These are phyloP conservation scores for Amniculicola lignicola DNA, from an alignment of 495 filamentous ascomycete genomes.

Conservation along the genomic window DNA sequence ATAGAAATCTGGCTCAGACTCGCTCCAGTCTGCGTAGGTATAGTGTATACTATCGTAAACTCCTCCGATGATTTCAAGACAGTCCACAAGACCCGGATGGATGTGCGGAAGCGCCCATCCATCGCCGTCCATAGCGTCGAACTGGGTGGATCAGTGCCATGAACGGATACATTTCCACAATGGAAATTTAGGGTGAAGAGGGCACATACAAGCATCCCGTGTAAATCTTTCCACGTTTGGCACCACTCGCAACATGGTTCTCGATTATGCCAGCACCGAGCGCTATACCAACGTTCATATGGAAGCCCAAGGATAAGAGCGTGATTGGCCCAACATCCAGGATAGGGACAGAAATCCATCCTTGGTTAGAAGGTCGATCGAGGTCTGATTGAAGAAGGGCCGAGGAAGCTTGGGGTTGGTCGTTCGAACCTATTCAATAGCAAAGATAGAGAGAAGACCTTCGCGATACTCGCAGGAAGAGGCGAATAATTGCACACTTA, in stretches of 20 bases:
- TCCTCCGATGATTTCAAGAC: too few species aligned
- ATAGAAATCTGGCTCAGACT: background rate
- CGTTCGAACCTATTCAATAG: background rate
- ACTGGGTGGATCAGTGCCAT: too few species aligned
- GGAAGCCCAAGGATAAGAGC: background rate
- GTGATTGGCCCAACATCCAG: background rate
- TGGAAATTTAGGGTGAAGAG: background rate
- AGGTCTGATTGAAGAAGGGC: too few species aligned
- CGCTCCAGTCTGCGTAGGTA: background rate
- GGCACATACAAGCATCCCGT: background rate
- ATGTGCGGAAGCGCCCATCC: too few species aligned
- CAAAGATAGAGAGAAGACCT: too few species aligned
- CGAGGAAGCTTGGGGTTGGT: background rate
- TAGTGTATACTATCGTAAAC: background rate
- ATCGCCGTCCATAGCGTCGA: too few species aligned
- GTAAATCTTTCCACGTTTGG: background rate
- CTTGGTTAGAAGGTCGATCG: background rate
- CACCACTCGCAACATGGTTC: constrained; percentile 3
- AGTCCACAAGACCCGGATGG: background rate
- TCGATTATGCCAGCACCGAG: background rate
- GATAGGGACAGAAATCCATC: background rate
- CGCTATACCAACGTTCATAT: background rate
- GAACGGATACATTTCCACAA: background rate
- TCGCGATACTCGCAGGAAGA: too few species aligned
- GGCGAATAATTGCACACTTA: too few species aligned